Base-by-base conservation (phyloP, 2,329 filamentous ascomycete genomes). In the Tolypocladium pustulatum region DNA sequence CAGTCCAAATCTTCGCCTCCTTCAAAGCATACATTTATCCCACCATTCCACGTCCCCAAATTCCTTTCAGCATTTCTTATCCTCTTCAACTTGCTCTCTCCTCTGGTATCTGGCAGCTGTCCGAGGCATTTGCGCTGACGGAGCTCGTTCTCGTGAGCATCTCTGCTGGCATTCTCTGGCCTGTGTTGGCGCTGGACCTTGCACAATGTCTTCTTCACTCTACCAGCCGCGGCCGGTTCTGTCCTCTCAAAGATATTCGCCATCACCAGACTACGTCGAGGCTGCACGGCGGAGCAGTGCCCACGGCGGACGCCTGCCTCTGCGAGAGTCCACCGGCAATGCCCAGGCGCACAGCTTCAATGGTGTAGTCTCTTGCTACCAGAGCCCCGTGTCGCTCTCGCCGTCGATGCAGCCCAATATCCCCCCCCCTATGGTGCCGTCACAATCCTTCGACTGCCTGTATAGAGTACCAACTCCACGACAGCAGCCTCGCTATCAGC, bases 261-360 rank as follows among this genome's bases (percentile, higher is more conserved):
- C 74, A 60, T 70, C 74, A 17, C 68, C 73, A 59, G 78, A 80
- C 57, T 80, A 79, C 64, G 64, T 74, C 63, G 79, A 81, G 63
- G 66, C 49, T 17, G 49, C 69, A 58, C 75, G 77, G 58, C 75
- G 78, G 63, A 72, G 72, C 62, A 71, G 69, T 56, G 60, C 69
- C 66, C 66, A 72, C 66, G 62, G 63, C 64, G 68, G 68, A 64
- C 66, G 78, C 60, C 71, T 76, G 60, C 80, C 81, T 36, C 74
- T 84, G 41, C 73, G 78, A 59, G 81, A 84, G 65, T 76, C 78
- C 25, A 79, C 75, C 15, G 76, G 77, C 65, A 84, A 83, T 68
- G 72, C 75, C 54, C 81, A 83, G 65, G 66, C 72, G 57, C 71
- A 73, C 63, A 70, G 54, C 67, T 74, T 71, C 70, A 73, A 73